phyloP scores from a whole-genome alignment of 1,284 basidiomycete species.

The Fomitopsis betulina region DNA sequence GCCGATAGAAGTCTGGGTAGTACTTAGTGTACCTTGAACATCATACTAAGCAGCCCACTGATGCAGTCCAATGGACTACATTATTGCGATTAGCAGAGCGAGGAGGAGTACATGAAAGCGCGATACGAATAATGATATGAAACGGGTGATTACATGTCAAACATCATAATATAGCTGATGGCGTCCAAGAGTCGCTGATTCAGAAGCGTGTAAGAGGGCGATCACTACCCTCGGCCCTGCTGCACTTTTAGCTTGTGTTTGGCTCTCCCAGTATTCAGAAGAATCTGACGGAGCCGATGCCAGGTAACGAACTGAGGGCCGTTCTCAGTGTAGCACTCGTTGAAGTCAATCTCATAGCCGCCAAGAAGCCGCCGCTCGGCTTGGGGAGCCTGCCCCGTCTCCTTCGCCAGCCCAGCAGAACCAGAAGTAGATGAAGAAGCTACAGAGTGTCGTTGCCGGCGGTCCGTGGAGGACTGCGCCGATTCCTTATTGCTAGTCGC shows the following conservation, averaged over 20 bases:
- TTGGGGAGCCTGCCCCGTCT: background rate
- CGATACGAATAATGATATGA: background rate
- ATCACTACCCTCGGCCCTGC: background rate
- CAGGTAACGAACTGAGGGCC: conserved; percentile 18
- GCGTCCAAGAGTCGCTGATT: background rate
- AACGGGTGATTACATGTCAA: too few relatives aligned
- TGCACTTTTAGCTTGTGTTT: background rate
- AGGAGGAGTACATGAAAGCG: background rate
- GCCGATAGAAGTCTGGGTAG: too few relatives aligned
- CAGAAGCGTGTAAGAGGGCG: too few relatives aligned
- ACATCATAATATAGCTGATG: background rate
- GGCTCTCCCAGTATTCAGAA: conserved; percentile 14
- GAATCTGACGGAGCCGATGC: conserved; percentile 11
- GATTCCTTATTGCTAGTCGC: background rate
- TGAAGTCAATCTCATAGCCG: conserved; percentile 7
- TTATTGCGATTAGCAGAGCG: too few relatives aligned
- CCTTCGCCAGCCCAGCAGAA: background rate
- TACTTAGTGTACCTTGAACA: background rate
- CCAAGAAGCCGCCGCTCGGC: background rate
- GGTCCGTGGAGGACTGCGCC: background rate
- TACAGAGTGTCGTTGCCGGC: background rate
- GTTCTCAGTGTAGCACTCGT: conserved; percentile 7
- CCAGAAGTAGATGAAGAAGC: background rate
- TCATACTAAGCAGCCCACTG: too few relatives aligned
- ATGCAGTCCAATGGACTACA: background rate